Evolutionary conservation across 805 yeast genomes (phyloP), one percentile per base, ranked within the genome.

Genomic region (Myxozyma geophila): DNA sequence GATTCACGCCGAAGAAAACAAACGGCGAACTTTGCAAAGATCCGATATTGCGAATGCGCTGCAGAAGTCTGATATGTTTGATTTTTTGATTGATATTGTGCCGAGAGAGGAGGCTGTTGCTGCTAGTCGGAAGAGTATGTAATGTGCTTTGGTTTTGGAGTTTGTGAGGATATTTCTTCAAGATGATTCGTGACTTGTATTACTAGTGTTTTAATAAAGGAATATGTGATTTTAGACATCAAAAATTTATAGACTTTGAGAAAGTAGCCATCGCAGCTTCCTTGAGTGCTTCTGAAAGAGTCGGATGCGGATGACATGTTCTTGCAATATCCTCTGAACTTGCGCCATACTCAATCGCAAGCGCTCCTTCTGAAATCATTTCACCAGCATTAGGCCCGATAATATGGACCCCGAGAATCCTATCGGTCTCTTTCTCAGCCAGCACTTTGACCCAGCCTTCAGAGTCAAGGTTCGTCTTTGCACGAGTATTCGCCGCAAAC

Each of bases 371-470:
- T 70, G 96, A 98, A 77, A 95, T 95, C 97, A 95, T 90, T 83
- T 95, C 99, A 80, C 99, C 99, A 64, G 99, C 99, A 75, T 90
- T 92, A 71, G 98, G 89, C 72, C 99, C 99, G 71, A 92, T 88
- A 76, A 95, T 93, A 82, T 95, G 99, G 67, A 89, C 91, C 78
- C 99, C 99, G 70, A 95, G 82, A 52, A 95, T 85, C 79, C 98
- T 87, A 81, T 95, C 96, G 68, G 99, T 93, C 80, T 93, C 97
- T 70, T 96, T 92, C 79, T 95, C 99, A 67, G 28, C 28, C 5
- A 28, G 5, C 28, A 28, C 28, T 28, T 28, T 28, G 5, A 28
- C 28, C 28, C 28, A 28, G 2, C 28, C 28, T 28, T 28, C 28
- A 28, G 28, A 28, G 28, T 28, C 28, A 3, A 28, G 28, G 28